A percentile compares a stretch with the other conserved stretches of the same genome.
Conservation (phyloP, 805 yeast genomes). For the Saccharomycopsis lassenensis region DNA sequence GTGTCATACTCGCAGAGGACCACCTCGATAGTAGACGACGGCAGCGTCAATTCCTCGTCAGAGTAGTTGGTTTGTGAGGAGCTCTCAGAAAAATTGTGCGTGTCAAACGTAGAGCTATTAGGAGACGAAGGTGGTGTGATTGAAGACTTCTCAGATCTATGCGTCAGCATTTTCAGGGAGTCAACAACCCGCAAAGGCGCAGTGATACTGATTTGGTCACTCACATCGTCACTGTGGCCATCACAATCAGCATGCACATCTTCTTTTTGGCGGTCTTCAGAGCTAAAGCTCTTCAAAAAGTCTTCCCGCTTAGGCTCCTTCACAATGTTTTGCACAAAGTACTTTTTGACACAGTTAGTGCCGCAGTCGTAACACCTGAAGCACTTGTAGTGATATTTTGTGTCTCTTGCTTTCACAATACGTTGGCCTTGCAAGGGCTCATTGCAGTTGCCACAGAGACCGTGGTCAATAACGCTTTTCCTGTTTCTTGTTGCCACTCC, state of each 20-base stretch:
- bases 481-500: not conserved
- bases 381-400: constrained; percentile 76
- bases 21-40: constrained; percentile 19
- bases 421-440: constrained; percentile 49
- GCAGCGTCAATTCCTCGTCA: not conserved
- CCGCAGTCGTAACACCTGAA: constrained; percentile 81
- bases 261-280: too few species aligned
- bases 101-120: constrained; percentile 7
- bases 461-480: not conserved
- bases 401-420: constrained; percentile 74
- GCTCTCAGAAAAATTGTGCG: not conserved
- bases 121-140: constrained; percentile 1
- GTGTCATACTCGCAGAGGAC: constrained; percentile 87
- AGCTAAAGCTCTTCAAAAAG: too few species aligned
- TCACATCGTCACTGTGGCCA: not conserved
- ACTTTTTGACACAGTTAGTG: constrained; percentile 71
- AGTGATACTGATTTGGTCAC: constrained; percentile 2
- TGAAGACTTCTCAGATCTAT: constrained; percentile 3
- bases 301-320: constrained; percentile 29
- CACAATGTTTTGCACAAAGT: constrained; percentile 55
- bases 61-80: constrained; percentile 1
- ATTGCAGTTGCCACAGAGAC: constrained; percentile 40
- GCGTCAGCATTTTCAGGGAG: not conserved
- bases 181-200: not conserved
- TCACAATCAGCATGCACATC: not conserved